These are phyloP conservation scores for Actinomortierella ambigua DNA, from an alignment of 371 early-diverging fungal species.

Conservation along the genomic window DNA sequence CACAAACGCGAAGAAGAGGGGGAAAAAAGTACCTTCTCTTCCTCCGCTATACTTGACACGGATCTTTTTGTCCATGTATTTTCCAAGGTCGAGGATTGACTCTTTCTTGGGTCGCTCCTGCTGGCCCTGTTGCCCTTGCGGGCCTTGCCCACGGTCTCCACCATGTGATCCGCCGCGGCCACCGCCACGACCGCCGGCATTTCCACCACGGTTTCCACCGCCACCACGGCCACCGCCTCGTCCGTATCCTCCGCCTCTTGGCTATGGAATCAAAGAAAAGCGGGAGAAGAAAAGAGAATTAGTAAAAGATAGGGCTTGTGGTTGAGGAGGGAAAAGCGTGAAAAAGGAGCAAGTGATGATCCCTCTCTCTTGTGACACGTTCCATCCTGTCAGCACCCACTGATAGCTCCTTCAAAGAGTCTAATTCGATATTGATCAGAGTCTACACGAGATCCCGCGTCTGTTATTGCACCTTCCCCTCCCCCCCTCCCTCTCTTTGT, in stretches of 20 bases:
- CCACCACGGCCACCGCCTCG: constrained; percentile 40
- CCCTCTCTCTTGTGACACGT: too few relatives aligned
- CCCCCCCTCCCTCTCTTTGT: too few relatives aligned
- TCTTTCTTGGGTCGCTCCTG: constrained; percentile 81
- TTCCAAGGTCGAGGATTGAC: constrained; percentile 88
- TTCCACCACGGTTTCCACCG: constrained; percentile 27
- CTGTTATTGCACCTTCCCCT: too few relatives aligned
- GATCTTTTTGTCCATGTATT: constrained; percentile 91
- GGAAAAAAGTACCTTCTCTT: constrained; percentile 79
- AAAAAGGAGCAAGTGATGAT: too few relatives aligned
- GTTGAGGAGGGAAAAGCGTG: too few relatives aligned
- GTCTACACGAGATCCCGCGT: too few relatives aligned
- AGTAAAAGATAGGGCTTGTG: too few relatives aligned
- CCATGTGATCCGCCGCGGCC: constrained; percentile 54
- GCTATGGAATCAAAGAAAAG: too few relatives aligned
- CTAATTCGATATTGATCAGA: too few relatives aligned
- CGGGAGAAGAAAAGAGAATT: too few relatives aligned
- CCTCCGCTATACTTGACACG: constrained; percentile 93
- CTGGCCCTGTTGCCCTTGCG: constrained; percentile 47
- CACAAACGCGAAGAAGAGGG: background rate
- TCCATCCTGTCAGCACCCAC: too few relatives aligned
- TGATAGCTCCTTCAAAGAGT: too few relatives aligned
- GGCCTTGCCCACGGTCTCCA: constrained; percentile 59
- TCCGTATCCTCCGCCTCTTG: constrained; percentile 46
- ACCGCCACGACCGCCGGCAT: constrained; percentile 51